phyloP scores from a whole-genome alignment of 768 basidiomycete genomes.

The Mycena vulgaris region DNA sequence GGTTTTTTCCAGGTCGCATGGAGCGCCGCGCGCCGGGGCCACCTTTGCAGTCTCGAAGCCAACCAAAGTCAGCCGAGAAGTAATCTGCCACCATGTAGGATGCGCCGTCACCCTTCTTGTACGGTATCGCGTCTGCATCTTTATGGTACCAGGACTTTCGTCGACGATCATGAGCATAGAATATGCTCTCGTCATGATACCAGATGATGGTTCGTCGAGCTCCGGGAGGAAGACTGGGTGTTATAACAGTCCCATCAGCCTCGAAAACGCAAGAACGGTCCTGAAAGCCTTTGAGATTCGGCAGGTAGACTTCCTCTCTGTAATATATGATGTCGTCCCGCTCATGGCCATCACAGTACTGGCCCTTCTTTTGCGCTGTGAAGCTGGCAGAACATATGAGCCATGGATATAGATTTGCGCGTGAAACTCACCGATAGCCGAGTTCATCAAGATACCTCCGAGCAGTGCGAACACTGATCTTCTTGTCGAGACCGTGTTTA shows the following conservation, averaged over 20 bases:
- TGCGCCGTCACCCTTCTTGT: slow-evolving; percentile 51
- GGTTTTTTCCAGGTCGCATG: slow-evolving; percentile 43
- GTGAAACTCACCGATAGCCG: slow-evolving; percentile 41
- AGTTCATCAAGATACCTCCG: slow-evolving; percentile 43
- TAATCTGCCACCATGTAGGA: slow-evolving; percentile 55
- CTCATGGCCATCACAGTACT: slow-evolving; percentile 49
- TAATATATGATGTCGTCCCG: slow-evolving; percentile 48
- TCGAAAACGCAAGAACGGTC: slow-evolving; percentile 24
- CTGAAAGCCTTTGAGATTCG: slow-evolving; percentile 29
- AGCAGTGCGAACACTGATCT: slow-evolving; percentile 42
- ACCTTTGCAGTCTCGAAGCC: slow-evolving; percentile 44
- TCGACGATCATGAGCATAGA: slow-evolving; percentile 51
- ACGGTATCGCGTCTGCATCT: slow-evolving; percentile 35
- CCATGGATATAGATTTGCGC: too few relatives aligned
- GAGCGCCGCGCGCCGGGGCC: slow-evolving; percentile 35
- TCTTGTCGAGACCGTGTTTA: slow-evolving; percentile 36
- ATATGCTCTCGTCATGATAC: slow-evolving; percentile 51
- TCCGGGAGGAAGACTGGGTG: neutral
- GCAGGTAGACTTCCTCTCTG: slow-evolving; percentile 41
- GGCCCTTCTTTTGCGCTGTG: slow-evolving; percentile 37
- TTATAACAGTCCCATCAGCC: slow-evolving; percentile 10
- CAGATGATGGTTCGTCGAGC: slow-evolving; percentile 35
- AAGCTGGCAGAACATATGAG: neutral
- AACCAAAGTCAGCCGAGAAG: slow-evolving; percentile 52
- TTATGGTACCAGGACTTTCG: slow-evolving; percentile 44